A percentile compares a stretch with the other conserved stretches of the same genome.
Conservation (phyloP, 345 rosid species). For the Passiflora organensis region DNA sequence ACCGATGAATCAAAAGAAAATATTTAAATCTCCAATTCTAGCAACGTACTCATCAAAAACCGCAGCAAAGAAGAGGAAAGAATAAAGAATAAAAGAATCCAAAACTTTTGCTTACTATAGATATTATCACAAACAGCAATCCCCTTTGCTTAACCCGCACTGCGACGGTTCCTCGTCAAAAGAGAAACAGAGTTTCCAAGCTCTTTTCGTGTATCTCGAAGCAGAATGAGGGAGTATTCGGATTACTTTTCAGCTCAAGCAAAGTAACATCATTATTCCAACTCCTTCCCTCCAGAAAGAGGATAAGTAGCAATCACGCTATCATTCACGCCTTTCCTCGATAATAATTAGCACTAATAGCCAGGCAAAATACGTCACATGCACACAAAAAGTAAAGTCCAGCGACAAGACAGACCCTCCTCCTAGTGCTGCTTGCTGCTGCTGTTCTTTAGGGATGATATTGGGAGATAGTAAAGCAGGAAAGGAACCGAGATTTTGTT, state of each 20-base stretch:
- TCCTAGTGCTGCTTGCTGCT: no score
- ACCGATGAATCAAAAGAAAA: not conserved
- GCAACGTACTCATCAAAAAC: not conserved
- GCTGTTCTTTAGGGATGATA: no score
- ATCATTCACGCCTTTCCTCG: conserved; percentile 3
- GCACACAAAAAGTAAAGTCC: no score
- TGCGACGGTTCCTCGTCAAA: not conserved
- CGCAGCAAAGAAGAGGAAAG: no score
- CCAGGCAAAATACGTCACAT: no score
- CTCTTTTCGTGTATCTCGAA: conserved; percentile 1
- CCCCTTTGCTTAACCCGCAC: not conserved
- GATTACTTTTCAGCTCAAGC: conserved; percentile 25
- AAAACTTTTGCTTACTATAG: not conserved
- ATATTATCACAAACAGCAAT: not conserved
- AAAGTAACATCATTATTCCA: conserved; percentile 23
- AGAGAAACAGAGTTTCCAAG: no score
- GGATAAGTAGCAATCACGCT: conserved; percentile 23
- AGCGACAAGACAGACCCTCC: no score
- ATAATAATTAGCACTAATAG: no score
- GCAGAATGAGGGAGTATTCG: conserved; percentile 23
- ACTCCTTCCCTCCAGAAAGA: not conserved
- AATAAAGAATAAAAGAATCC: no score
- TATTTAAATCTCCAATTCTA: not conserved
- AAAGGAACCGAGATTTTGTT: no score
- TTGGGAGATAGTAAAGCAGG: no score